A percentile compares a stretch with the other conserved stretches of the same genome.
Evolutionary conservation across 768 basidiomycete species (phyloP).

Genomic region (Rhodotorula sphaerocarpa): DNA sequence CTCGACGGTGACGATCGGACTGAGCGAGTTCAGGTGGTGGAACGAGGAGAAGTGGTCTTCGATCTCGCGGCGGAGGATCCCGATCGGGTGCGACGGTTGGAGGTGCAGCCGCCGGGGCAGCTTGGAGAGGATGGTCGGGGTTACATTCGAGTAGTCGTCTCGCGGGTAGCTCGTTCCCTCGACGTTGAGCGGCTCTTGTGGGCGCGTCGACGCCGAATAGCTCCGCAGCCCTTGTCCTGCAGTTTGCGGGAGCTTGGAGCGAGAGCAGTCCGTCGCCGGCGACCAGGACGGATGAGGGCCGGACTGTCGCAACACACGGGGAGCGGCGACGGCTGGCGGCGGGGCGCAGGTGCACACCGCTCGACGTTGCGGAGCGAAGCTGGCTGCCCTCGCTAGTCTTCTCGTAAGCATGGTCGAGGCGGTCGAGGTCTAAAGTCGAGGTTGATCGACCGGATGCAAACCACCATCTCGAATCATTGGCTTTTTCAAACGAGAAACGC

Average conservation of each 20-base stretch:
- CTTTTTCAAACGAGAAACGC: too few species aligned
- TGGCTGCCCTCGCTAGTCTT: too few species aligned
- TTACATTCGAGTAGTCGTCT: slow-evolving; percentile 78
- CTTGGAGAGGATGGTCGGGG: slow-evolving; percentile 74
- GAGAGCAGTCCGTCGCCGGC: not conserved
- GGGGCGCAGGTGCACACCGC: too few species aligned
- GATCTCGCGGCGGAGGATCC: slow-evolving; percentile 64
- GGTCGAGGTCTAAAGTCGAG: too few species aligned
- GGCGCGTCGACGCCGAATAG: not conserved
- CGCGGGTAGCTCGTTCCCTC: slow-evolving; percentile 51
- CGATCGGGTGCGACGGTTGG: slow-evolving; percentile 70
- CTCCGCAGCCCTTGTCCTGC: not conserved
- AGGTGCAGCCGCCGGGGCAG: slow-evolving; percentile 66
- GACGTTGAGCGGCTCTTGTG: slow-evolving; percentile 28
- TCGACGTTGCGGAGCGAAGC: too few species aligned
- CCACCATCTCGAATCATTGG: too few species aligned
- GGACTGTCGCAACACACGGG: too few species aligned
- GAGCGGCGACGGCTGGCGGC: too few species aligned
- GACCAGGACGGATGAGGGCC: not conserved
- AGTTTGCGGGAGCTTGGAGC: not conserved
- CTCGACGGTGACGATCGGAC: slow-evolving; percentile 78
- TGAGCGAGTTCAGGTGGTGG: slow-evolving; percentile 54
- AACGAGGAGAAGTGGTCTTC: slow-evolving; percentile 72
- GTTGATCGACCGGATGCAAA: too few species aligned
- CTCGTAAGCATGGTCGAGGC: too few species aligned